A percentile compares a stretch with the other conserved stretches of the same genome.
Conservation (phyloP, 1,284 basidiomycete genomes). For the Farysia itapuensis region DNA sequence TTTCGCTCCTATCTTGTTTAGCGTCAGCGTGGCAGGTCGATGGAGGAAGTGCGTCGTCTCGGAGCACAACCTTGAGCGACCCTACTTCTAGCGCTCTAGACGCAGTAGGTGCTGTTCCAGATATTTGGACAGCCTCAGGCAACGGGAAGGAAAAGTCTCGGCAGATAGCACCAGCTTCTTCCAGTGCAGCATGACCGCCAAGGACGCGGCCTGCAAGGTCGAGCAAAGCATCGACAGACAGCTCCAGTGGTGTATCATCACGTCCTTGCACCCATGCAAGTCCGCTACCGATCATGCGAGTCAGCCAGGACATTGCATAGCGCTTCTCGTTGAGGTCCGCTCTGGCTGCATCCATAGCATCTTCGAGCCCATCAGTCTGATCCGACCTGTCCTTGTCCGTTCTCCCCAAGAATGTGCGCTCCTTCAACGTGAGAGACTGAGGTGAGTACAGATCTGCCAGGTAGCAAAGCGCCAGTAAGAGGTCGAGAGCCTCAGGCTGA, state of each 20-base stretch:
- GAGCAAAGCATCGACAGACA: constrained; percentile 12
- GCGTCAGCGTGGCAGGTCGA: constrained; percentile 11
- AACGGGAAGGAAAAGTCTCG: constrained; percentile 34
- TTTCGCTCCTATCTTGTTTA: constrained; percentile 12
- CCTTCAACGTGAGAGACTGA: constrained; percentile 7
- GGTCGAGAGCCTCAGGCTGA: constrained; percentile 3
- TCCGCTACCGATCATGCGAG: constrained; percentile 29
- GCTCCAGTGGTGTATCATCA: not conserved
- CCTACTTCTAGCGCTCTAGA: not conserved
- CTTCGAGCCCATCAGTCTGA: not conserved
- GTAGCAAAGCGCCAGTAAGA: constrained; percentile 9
- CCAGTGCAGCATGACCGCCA: constrained; percentile 22
- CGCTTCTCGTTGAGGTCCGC: constrained; percentile 27
- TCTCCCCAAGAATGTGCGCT: not conserved
- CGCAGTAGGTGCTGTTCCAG: not conserved
- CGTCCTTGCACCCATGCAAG: constrained; percentile 21
- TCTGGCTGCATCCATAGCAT: constrained; percentile 19
- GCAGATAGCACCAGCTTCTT: constrained; percentile 26
- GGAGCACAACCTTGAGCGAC: constrained; percentile 7
- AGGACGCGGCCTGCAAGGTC: constrained; percentile 33
- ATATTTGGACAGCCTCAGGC: constrained; percentile 5
- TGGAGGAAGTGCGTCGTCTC: constrained; percentile 31
- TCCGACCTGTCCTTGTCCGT: not conserved
- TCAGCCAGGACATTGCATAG: constrained; percentile 36
- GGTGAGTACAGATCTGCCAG: constrained; percentile 26